Evolutionary conservation across 78 protist species (phyloP).

Genomic region (Chrysochromulina parva): DNA sequence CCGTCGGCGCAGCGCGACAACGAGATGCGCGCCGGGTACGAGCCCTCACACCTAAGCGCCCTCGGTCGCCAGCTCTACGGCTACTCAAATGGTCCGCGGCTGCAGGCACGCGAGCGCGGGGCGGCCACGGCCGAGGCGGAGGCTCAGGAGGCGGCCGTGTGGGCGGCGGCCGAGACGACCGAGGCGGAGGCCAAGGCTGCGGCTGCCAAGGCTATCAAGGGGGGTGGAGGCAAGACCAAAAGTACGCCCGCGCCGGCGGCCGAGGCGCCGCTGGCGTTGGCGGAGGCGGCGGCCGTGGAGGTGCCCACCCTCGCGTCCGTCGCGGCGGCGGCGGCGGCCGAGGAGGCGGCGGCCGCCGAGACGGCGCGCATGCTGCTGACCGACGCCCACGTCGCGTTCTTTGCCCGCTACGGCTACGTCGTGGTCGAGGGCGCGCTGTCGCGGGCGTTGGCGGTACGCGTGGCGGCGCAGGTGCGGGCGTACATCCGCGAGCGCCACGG

Average conservation of each 20-base stretch:
- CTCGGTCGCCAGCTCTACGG: neutral
- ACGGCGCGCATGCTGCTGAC: neutral
- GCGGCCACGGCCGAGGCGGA: neutral
- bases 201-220: too few relatives aligned
- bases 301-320: too few relatives aligned
- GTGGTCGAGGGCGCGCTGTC: conserved; percentile 1
- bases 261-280: too few relatives aligned
- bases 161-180: neutral
- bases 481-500: neutral
- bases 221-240: too few relatives aligned
- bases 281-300: too few relatives aligned
- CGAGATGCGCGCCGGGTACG: neutral
- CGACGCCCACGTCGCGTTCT: neutral
- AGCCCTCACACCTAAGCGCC: neutral
- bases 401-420: neutral
- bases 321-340: too few relatives aligned
- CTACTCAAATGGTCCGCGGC: neutral
- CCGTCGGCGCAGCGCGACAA: neutral
- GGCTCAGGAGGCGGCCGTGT: neutral
- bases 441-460: neutral
- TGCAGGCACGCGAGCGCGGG: neutral
- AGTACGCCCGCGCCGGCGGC: too few relatives aligned
- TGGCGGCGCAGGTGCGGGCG: neutral
- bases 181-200: too few relatives aligned
- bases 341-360: too few relatives aligned